Evolutionary conservation across 2,329 filamentous ascomycete genomes (phyloP).

Genomic region (Aspergillus sp.): DNA sequence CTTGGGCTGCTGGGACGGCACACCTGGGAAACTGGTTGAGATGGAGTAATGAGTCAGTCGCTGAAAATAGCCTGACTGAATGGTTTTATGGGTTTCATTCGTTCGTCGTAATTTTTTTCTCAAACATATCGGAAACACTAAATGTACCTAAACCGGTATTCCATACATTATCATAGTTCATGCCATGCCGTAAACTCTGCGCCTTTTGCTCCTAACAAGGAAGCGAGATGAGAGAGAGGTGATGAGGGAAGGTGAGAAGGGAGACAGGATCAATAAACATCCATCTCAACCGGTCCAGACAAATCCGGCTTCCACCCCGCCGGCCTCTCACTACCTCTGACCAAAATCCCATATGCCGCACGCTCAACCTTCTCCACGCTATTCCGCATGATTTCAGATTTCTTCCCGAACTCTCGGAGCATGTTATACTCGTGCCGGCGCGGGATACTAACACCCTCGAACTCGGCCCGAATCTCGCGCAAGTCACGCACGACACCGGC

Average conservation of each 20-base stretch:
- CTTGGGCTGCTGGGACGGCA: not conserved
- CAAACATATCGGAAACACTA: not conserved
- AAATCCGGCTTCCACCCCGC: constrained; percentile 89
- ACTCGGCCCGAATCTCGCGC: constrained; percentile 70
- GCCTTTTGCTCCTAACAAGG: not conserved
- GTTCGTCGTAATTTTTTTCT: not conserved
- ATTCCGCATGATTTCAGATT: constrained; percentile 80
- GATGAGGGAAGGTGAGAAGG: not conserved
- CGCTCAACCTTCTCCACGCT: constrained; percentile 94
- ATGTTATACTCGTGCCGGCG: constrained; percentile 48
- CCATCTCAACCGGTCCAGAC: constrained; percentile 42
- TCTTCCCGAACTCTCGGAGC: constrained; percentile 67
- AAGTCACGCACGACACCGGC: constrained; percentile 78
- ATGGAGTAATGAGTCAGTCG: not conserved
- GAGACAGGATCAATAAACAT: constrained; percentile 33
- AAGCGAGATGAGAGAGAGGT: no score
- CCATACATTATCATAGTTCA: not conserved
- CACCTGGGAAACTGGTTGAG: not conserved
- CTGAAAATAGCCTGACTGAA: not conserved
- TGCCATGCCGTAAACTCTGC: not conserved
- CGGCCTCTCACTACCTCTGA: constrained; percentile 83
- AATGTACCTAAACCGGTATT: not conserved
- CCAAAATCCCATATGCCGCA: constrained; percentile 80
- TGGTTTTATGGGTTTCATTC: not conserved
- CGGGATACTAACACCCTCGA: constrained; percentile 69